phyloP scores from a whole-genome alignment of 306 rosid genomes.

The Ormosia semicastrata region DNA sequence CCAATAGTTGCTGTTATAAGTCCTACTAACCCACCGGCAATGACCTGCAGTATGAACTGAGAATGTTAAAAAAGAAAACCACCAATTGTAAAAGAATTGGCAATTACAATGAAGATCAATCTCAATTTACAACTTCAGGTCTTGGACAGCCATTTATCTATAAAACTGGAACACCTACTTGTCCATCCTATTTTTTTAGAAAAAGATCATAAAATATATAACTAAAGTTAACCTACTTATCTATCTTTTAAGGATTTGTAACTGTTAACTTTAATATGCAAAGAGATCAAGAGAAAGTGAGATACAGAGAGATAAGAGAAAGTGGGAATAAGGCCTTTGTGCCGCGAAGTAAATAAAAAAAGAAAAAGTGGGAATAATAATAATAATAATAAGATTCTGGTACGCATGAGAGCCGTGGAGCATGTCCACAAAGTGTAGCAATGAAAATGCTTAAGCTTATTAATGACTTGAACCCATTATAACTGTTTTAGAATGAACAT shows the following conservation, averaged over 20 bases:
- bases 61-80: conserved; percentile 13
- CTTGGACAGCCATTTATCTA: not conserved
- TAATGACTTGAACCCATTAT: not conserved
- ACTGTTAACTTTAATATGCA: not conserved
- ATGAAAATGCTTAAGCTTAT: not conserved
- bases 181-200: not conserved
- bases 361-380: not conserved
- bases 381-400: not conserved
- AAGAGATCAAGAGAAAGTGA: not conserved
- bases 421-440: not conserved
- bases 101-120: not conserved
- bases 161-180: not conserved
- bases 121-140: conserved; percentile 13
- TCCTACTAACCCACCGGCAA: conserved; percentile 90
- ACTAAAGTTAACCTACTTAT: not conserved
- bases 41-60: conserved; percentile 59
- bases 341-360: no score
- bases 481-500: not conserved
- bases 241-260: not conserved
- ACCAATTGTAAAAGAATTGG: not conserved
- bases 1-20: conserved; percentile 57
- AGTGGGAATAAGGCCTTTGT: not conserved
- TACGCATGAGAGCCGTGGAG: not conserved
- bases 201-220: not conserved
- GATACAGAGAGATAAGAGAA: not conserved